A percentile compares a stretch with the other conserved stretches of the same genome.
These are phyloP conservation scores for Cyberlindnera lachancei DNA, from an alignment of 805 yeast species.

Conservation along the genomic window DNA sequence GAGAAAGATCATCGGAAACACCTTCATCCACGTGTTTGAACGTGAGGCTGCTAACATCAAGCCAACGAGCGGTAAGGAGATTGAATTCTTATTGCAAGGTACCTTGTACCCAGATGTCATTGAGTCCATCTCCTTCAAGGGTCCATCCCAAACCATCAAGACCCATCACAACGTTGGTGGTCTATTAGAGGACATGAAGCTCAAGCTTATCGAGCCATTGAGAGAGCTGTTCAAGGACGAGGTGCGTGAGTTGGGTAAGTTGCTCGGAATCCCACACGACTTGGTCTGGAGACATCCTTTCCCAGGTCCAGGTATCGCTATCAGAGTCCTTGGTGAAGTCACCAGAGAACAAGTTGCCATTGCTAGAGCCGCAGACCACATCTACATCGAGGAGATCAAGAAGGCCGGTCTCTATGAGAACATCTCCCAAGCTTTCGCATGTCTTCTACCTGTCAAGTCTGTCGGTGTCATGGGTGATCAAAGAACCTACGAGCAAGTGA, in stretches of 20 bases:
- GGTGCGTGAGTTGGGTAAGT: slow-evolving; percentile 92
- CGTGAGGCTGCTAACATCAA: slow-evolving; percentile 88
- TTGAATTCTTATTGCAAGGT: slow-evolving; percentile 92
- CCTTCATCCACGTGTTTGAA: slow-evolving; percentile 95
- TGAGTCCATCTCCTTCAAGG: slow-evolving; percentile 97
- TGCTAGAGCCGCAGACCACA: slow-evolving; percentile 95
- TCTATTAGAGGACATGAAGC: slow-evolving; percentile 93
- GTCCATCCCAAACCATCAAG: slow-evolving; percentile 98
- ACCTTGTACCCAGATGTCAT: slow-evolving; percentile 97
- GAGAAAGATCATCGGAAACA: slow-evolving; percentile 97
- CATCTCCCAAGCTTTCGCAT: slow-evolving; percentile 97
- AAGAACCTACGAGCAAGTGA: slow-evolving; percentile 98
- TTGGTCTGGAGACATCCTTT: slow-evolving; percentile 99
- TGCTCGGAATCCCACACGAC: slow-evolving; percentile 92
- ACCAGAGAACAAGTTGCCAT: slow-evolving; percentile 88
- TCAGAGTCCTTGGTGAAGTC: slow-evolving; percentile 96
- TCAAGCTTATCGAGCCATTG: slow-evolving; percentile 96
- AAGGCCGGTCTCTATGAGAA: slow-evolving; percentile 87
- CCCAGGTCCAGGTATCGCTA: slow-evolving; percentile 99
- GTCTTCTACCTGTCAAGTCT: slow-evolving; percentile 91
- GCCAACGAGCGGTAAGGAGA: slow-evolving; percentile 83
- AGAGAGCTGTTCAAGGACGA: slow-evolving; percentile 99
- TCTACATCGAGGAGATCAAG: slow-evolving; percentile 93
- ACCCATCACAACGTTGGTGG: slow-evolving; percentile 99
- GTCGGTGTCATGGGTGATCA: slow-evolving; percentile 99